Conservation (phyloP, 2,329 filamentous ascomycete species). For the Calcarisporium arbuscula region DNA sequence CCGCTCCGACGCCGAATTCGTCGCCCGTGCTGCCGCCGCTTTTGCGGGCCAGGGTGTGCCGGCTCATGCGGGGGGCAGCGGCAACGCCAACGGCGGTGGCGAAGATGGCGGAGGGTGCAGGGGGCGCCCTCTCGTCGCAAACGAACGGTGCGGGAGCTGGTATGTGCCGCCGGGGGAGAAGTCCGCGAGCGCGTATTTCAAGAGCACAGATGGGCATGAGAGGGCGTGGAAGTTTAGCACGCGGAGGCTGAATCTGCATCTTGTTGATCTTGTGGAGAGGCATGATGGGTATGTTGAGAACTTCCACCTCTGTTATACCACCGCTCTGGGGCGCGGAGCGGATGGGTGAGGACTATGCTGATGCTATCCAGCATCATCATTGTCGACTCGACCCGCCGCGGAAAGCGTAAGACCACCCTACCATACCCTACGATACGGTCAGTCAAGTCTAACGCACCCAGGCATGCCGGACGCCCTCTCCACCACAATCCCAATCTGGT, state of each 20-base stretch:
- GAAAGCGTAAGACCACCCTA: conserved; percentile 58
- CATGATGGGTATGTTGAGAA: conserved; percentile 54
- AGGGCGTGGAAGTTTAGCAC: conserved; percentile 88
- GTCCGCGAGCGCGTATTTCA: conserved; percentile 81
- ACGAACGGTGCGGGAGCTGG: conserved; percentile 95
- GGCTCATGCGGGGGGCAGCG: too few species aligned
- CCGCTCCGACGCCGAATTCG: conserved; percentile 68
- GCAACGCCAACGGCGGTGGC: not conserved
- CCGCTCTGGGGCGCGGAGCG: too few species aligned
- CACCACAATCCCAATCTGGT: conserved; percentile 94
- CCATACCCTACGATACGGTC: not conserved
- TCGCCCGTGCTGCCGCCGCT: conserved; percentile 50
- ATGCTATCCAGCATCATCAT: conserved; percentile 59
- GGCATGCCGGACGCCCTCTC: conserved; percentile 90
- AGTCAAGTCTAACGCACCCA: conserved; percentile 20
- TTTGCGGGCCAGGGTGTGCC: too few species aligned
- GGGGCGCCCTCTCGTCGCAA: conserved; percentile 80
- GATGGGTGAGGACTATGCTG: too few species aligned
- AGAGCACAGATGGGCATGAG: conserved; percentile 92
- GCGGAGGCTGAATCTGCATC: conserved; percentile 75
- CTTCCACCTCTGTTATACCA: not conserved
- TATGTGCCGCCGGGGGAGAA: conserved; percentile 67
- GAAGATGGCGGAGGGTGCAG: too few species aligned
- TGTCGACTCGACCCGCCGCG: conserved; percentile 86
- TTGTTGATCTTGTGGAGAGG: conserved; percentile 61